Conservation (phyloP, 306 rosid species). For the Quercus agrifolia region DNA sequence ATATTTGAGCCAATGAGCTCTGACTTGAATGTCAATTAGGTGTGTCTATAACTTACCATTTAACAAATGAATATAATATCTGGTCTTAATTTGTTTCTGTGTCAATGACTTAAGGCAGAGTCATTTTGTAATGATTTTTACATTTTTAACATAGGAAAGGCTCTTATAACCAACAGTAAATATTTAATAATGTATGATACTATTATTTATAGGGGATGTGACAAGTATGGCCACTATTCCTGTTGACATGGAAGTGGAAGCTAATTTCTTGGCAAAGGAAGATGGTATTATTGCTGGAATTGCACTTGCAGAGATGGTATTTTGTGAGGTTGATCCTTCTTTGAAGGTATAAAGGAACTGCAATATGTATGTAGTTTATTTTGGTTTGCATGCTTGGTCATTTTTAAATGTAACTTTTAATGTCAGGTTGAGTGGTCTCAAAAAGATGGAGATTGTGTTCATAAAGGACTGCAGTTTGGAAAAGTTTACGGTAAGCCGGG, state of each 20-base stretch:
- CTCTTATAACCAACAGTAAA: background rate
- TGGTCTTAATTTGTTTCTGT: background rate
- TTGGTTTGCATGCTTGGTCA: slow-evolving; percentile 12
- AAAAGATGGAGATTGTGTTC: slow-evolving; percentile 74
- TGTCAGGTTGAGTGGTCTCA: slow-evolving; percentile 82
- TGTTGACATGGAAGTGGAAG: slow-evolving; percentile 73
- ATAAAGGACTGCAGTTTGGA: slow-evolving; percentile 80
- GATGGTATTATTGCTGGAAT: slow-evolving; percentile 84
- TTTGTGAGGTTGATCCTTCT: slow-evolving; percentile 83
- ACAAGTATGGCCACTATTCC: slow-evolving; percentile 87
- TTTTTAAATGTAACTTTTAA: slow-evolving; percentile 20
- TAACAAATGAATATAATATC: background rate
- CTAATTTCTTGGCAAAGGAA: slow-evolving; percentile 88
- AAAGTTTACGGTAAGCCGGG: slow-evolving; percentile 66
- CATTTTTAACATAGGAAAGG: background rate
- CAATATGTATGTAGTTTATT: slow-evolving; percentile 17
- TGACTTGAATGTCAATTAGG: too few species aligned
- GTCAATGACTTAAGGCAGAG: background rate
- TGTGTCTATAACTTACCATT: too few species aligned
- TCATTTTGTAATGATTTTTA: background rate
- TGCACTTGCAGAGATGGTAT: slow-evolving; percentile 77
- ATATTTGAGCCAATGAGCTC: background rate
- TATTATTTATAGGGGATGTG: slow-evolving; percentile 60
- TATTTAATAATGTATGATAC: background rate
- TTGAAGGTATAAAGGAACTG: slow-evolving; percentile 48